These are phyloP conservation scores for Apiospora saccharicola DNA, from an alignment of 2,329 filamentous ascomycete species.

Conservation along the genomic window DNA sequence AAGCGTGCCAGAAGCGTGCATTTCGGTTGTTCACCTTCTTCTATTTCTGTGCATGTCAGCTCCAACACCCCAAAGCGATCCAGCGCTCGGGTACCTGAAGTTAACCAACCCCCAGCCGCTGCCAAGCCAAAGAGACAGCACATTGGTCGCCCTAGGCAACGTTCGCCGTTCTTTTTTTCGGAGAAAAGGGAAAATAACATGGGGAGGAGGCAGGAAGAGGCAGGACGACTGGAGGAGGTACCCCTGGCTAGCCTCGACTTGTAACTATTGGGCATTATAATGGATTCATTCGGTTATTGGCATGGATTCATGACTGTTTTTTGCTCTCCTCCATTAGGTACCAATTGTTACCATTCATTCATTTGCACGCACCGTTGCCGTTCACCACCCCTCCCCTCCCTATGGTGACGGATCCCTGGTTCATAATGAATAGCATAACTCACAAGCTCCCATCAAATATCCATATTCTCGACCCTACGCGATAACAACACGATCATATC, in stretches of 20 bases:
- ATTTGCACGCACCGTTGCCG: not conserved
- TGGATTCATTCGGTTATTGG: conserved; percentile 12
- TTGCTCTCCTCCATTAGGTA: not conserved
- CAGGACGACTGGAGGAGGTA: not conserved
- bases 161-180: conserved; percentile 1
- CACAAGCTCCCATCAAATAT: not conserved
- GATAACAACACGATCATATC: conserved; percentile 3
- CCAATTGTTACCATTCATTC: not conserved
- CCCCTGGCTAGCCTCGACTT: not conserved
- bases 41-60: not conserved
- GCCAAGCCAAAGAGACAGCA: conserved; percentile 5
- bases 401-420: conserved; percentile 6
- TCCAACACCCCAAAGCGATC: not conserved
- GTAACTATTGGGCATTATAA: conserved; percentile 19
- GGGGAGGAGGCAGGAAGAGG: not conserved
- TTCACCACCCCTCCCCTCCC: not conserved
- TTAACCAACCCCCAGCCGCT: conserved; percentile 1
- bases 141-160: conserved; percentile 19
- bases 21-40: not conserved
- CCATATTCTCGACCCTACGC: not conserved
- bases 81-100: conserved; percentile 1
- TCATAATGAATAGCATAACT: conserved; percentile 18
- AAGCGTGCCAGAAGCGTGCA: not conserved
- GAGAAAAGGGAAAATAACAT: not conserved
- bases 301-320: not conserved